Percentiles rank a stretch among this genome's conserved stretches.
phyloP scores from a whole-genome alignment of 805 yeast species.

The Yarrowia yakushimensis region DNA sequence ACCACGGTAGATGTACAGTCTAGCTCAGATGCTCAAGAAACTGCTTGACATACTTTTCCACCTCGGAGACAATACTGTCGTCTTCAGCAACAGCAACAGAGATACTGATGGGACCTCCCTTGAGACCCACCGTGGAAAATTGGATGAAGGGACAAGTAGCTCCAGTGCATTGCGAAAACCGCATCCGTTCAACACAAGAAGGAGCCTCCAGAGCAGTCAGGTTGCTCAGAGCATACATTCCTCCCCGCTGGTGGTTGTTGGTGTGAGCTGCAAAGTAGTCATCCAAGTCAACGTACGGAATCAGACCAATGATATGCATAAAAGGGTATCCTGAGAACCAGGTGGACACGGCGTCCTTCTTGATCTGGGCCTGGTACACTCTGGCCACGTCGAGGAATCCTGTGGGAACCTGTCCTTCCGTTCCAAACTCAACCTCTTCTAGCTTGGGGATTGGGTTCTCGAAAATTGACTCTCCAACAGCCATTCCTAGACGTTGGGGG shows the following conservation, averaged over 20 bases:
- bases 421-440: background rate
- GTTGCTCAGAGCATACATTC: constrained; percentile 1
- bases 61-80: background rate
- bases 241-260: background rate
- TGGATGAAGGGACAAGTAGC: constrained; percentile 10
- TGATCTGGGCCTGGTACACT: background rate
- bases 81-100: constrained; percentile 14
- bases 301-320: constrained; percentile 21
- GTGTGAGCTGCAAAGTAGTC: constrained; percentile 7
- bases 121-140: constrained; percentile 8
- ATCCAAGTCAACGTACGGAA: constrained; percentile 1
- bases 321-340: constrained; percentile 19
- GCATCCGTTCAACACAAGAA: background rate
- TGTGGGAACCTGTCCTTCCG: background rate
- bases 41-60: background rate
- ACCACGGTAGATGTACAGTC: too few relatives aligned
- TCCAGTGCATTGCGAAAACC: constrained; percentile 22
- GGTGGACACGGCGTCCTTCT: background rate
- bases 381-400: constrained; percentile 13
- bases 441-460: background rate
- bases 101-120: constrained; percentile 9
- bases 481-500: constrained; percentile 11
- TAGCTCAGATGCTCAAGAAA: background rate
- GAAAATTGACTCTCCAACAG: background rate
- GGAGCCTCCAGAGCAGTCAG: constrained; percentile 11